Conservation (phyloP, 2,329 filamentous ascomycete species). For the Neonectria neomacrospora region DNA sequence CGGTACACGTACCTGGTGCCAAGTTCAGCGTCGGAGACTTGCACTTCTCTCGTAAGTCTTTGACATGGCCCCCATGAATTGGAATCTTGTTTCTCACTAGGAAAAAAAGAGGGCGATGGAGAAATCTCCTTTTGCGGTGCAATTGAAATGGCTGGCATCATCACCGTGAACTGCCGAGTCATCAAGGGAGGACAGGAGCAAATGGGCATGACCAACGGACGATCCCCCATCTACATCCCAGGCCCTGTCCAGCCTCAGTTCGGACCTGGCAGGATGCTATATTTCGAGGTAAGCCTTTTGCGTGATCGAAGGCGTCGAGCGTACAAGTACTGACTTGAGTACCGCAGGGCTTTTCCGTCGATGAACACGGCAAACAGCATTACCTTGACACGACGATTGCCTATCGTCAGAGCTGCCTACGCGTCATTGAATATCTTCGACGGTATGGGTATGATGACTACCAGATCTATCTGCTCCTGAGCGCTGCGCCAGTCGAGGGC, state of each 20-base stretch:
- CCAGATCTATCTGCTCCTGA: conserved; percentile 87
- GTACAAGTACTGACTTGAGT: neutral
- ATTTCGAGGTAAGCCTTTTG: conserved; percentile 58
- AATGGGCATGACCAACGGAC: conserved; percentile 74
- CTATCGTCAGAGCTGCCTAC: conserved; percentile 82
- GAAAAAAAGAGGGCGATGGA: conserved; percentile 76
- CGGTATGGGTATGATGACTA: conserved; percentile 68
- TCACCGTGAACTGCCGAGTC: conserved; percentile 90
- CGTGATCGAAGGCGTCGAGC: neutral
- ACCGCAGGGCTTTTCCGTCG: conserved; percentile 79
- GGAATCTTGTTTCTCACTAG: no score
- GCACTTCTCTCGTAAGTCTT: conserved; percentile 74
- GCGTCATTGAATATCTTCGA: conserved; percentile 53
- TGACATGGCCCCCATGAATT: neutral
- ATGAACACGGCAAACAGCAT: conserved; percentile 88
- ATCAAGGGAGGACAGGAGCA: conserved; percentile 83
- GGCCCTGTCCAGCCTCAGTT: conserved; percentile 91
- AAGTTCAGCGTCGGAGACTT: conserved; percentile 92
- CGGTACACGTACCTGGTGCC: conserved; percentile 85
- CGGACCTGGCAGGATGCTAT: conserved; percentile 72
- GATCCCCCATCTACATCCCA: conserved; percentile 79
- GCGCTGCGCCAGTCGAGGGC: conserved; percentile 87
- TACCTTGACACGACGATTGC: conserved; percentile 88
- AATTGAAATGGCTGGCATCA: conserved; percentile 93
- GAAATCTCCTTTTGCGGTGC: conserved; percentile 91